These are phyloP conservation scores for Clavaria fumosa DNA, from an alignment of 768 basidiomycete species.

Conservation along the genomic window DNA sequence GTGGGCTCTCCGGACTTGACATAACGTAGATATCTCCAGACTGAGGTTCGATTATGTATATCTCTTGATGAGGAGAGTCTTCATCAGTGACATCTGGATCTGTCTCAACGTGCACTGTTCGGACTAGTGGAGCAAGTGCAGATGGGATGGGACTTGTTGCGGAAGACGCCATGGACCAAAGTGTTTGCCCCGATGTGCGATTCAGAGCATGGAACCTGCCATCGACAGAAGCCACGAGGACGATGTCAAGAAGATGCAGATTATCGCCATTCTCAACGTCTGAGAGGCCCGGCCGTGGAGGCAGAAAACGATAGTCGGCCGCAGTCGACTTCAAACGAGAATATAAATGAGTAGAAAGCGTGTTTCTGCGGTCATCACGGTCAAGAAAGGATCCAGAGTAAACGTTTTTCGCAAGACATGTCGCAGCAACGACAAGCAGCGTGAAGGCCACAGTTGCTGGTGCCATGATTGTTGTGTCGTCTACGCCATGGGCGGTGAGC, in stretches of 20 bases:
- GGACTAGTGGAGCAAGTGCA: slow-evolving; percentile 58
- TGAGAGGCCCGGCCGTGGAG: slow-evolving; percentile 9
- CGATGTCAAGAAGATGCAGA: slow-evolving; percentile 60
- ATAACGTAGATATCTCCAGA: slow-evolving; percentile 88
- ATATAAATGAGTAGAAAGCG: slow-evolving; percentile 16
- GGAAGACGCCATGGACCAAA: slow-evolving; percentile 80
- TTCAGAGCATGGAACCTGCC: slow-evolving; percentile 92
- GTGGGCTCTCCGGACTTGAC: slow-evolving; percentile 44
- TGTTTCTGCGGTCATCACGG: slow-evolving; percentile 13
- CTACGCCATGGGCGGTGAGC: too few species aligned
- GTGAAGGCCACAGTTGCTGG: slow-evolving; percentile 16
- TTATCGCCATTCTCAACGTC: slow-evolving; percentile 22
- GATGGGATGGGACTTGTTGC: slow-evolving; percentile 30
- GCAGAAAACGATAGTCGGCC: slow-evolving; percentile 11
- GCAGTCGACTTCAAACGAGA: too few species aligned
- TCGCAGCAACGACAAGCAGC: slow-evolving; percentile 11
- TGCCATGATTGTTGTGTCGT: too few species aligned
- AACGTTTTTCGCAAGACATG: slow-evolving; percentile 20
- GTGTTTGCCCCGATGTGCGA: slow-evolving; percentile 59
- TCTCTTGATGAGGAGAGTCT: slow-evolving; percentile 39
- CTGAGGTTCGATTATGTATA: slow-evolving; percentile 91
- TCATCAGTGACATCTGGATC: slow-evolving; percentile 45
- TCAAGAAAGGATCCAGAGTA: slow-evolving; percentile 15
- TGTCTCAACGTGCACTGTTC: slow-evolving; percentile 45
- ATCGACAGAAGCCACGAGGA: slow-evolving; percentile 86